These are phyloP conservation scores for Xylariaceae sp. DNA, from an alignment of 2,329 filamentous ascomycete genomes.

Conservation along the genomic window DNA sequence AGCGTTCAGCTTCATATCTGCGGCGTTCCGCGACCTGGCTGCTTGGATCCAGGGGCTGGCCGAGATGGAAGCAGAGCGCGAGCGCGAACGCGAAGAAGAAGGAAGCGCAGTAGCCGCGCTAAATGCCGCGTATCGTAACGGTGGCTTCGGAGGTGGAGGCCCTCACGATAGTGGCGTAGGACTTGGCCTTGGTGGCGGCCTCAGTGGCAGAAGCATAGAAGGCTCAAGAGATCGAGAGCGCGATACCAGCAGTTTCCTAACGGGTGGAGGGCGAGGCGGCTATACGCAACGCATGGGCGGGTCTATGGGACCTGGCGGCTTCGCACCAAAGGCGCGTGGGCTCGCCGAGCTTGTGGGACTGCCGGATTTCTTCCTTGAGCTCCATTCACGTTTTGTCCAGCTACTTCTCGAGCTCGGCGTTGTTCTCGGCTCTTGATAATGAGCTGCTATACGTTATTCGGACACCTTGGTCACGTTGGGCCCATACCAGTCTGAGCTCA, in stretches of 20 bases:
- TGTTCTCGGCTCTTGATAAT: conserved; percentile 54
- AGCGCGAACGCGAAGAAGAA: conserved; percentile 50
- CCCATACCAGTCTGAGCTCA: neutral
- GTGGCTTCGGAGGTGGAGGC: conserved; percentile 46
- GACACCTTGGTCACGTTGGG: neutral
- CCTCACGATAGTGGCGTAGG: conserved; percentile 39
- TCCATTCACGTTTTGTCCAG: conserved; percentile 68
- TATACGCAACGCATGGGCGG: conserved; percentile 64
- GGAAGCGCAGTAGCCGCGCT: conserved; percentile 47
- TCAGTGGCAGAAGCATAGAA: conserved; percentile 37
- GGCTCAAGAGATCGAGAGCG: conserved; percentile 40
- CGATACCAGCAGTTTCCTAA: conserved; percentile 61
- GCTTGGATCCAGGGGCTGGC: conserved; percentile 70
- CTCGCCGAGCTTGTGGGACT: conserved; percentile 69
- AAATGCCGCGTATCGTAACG: conserved; percentile 50
- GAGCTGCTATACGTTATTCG: neutral
- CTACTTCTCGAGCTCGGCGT: conserved; percentile 65
- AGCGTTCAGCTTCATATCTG: conserved; percentile 66
- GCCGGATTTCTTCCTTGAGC: conserved; percentile 71
- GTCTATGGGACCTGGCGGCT: conserved; percentile 58
- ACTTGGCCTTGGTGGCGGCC: conserved; percentile 37
- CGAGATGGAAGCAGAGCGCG: conserved; percentile 65
- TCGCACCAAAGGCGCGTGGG: conserved; percentile 63
- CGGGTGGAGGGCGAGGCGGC: conserved; percentile 56
- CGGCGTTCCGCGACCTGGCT: conserved; percentile 68